Evolutionary conservation across 2,329 filamentous ascomycete genomes (phyloP), one percentile per base, ranked within the genome.

Genomic region (Fusarium nanum): DNA sequence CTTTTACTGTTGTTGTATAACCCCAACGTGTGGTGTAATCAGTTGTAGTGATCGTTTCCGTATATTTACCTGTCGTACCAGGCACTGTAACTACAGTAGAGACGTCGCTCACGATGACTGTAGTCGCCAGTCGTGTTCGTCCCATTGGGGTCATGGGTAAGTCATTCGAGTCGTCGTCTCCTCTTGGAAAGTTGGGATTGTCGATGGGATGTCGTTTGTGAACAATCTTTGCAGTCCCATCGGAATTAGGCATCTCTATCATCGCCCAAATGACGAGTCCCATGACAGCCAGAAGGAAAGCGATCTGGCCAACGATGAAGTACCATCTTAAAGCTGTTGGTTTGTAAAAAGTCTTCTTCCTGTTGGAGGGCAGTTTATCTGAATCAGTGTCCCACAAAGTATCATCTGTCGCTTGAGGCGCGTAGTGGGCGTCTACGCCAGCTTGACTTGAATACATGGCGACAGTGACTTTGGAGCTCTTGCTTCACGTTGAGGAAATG

Each of bases 251-350:
- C 73, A 76, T 76, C 23, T 60, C 50, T 25, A 68, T 47, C 44
- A 66, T 63, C 8, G 73, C 74, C 68, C 71, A 76, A 13, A 75
- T 32, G 11, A 74, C 67, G 7, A 76, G 57, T 9, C 71, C 74
- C 71, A 74, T 72, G 5, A 63, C 56, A 4, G 37, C 64, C 45
- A 73, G 37, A 34, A 76, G 59, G 44, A 69, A 64, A 11, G 56
- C 13, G 22, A 76, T 65, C 22, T 73, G 58, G 0, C 50, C 53
- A 3, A 68, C 28, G 9, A 76, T 60, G 25, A 71, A 76, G 54
- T 75, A 73, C 74, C 74, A 76, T 60, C 73, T 56, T 27, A 76
- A 46, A 22, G 74, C 71, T 27, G 74, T 76, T 6, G 74, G 74
- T 14, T 61, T 68, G 41, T 76, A 76, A 48, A 74, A 68, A 14